These are phyloP conservation scores for Ascochyta koolunga DNA, from an alignment of 2,329 filamentous ascomycete genomes.

Conservation along the genomic window DNA sequence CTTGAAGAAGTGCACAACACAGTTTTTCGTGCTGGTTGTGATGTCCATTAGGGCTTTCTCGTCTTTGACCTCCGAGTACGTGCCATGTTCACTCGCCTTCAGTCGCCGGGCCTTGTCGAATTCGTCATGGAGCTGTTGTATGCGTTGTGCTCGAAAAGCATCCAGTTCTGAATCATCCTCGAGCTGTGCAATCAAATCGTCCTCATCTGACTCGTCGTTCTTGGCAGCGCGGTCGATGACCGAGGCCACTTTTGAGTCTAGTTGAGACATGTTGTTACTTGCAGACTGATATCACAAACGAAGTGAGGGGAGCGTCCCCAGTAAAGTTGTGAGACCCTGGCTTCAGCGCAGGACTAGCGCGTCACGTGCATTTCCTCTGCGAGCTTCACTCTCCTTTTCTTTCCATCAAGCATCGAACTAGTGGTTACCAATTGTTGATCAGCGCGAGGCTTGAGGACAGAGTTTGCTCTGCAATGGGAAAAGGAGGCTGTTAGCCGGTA, in stretches of 20 bases:
- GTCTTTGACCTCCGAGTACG: conserved; percentile 61
- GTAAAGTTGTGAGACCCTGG: conserved; percentile 12
- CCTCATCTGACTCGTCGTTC: conserved; percentile 60
- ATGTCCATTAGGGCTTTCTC: conserved; percentile 66
- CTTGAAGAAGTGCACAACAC: conserved; percentile 69
- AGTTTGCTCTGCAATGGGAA: conserved; percentile 7
- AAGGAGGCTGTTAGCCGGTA: conserved; percentile 13
- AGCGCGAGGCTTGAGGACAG: not conserved
- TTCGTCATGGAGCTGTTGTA: conserved; percentile 64
- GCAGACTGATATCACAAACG: conserved; percentile 17
- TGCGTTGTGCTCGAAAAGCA: conserved; percentile 61
- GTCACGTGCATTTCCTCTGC: conserved; percentile 12
- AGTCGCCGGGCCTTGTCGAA: conserved; percentile 59
- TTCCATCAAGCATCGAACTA: not conserved
- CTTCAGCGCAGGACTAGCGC: conserved; percentile 9
- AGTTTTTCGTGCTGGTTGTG: conserved; percentile 63
- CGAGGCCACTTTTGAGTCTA: conserved; percentile 59
- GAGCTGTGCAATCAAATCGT: conserved; percentile 66
- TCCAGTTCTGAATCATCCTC: conserved; percentile 61
- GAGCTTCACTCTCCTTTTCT: not conserved
- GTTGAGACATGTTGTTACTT: conserved; percentile 50
- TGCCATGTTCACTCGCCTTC: conserved; percentile 58
- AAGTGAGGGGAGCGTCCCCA: conserved; percentile 20
- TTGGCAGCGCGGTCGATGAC: conserved; percentile 54
- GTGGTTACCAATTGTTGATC: not conserved